Percentiles rank a stretch among this genome's conserved stretches.
These are phyloP conservation scores for Tanozyma kutaoensis DNA, from an alignment of 805 yeast species.

Conservation along the genomic window DNA sequence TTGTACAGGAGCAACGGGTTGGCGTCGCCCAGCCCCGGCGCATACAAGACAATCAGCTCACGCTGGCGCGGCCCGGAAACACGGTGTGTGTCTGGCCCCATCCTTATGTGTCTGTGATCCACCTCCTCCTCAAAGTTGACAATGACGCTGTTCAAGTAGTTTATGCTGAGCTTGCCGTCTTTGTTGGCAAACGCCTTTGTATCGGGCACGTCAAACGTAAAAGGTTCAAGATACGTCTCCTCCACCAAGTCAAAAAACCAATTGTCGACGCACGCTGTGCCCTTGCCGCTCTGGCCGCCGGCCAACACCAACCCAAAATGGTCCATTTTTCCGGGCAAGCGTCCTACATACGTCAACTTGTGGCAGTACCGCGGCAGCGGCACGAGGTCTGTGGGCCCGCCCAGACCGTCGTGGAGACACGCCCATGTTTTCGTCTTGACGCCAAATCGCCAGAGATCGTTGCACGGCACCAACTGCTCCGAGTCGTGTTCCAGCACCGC, in stretches of 20 bases:
- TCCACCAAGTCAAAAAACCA: conserved; percentile 31
- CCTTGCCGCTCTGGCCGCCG: conserved; percentile 35
- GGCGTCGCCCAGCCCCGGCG: conserved; percentile 18
- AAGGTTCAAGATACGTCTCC: conserved; percentile 14
- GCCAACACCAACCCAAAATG: conserved; percentile 38
- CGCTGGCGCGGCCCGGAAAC: too few species aligned
- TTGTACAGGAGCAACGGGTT: conserved; percentile 18
- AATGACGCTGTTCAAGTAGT: conserved; percentile 20
- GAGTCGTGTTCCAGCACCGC: conserved; percentile 8
- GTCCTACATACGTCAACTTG: too few species aligned
- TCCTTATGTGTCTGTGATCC: conserved; percentile 5
- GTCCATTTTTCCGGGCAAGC: conserved; percentile 19
- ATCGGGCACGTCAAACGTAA: conserved; percentile 3
- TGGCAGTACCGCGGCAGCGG: conserved; percentile 39
- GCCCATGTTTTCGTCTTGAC: conserved; percentile 40
- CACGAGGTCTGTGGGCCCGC: conserved; percentile 7
- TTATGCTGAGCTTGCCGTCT: conserved; percentile 12
- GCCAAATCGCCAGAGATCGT: conserved; percentile 62
- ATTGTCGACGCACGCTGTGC: conserved; percentile 17
- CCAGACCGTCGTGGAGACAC: conserved; percentile 28
- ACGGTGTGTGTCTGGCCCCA: too few species aligned
- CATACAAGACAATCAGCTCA: conserved; percentile 21
- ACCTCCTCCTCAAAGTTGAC: conserved; percentile 17
- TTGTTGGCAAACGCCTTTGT: conserved; percentile 4
- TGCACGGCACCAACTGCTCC: conserved; percentile 25